Evolutionary conservation across 192 early-diverging fungal genomes (phyloP), one percentile per base, ranked within the genome.

Genomic region (Backusella psychrophila): DNA sequence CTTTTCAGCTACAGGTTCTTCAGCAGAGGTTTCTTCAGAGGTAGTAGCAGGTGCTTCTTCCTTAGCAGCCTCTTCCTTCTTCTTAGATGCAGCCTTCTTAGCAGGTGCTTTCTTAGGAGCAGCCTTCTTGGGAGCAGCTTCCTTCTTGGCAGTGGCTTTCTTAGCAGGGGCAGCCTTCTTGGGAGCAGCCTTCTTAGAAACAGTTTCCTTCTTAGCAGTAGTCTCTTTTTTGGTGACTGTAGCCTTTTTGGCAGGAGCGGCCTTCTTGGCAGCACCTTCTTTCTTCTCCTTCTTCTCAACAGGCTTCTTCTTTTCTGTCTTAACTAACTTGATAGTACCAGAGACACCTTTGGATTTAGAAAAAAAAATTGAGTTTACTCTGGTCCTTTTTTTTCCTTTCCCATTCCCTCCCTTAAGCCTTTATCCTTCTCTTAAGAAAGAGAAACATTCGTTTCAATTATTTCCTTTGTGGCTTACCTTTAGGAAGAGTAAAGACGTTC

Each of bases 271-370:
- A 52, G 83, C 9, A 12, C 12, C 15, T 7, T 67, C 34, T 15
- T 67, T 67, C 8, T 35, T 35, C 17, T 31, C 80, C 65, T 74
- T 83, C 76, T 87, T 86, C 85, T 87, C 85, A 71, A 75, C 76
- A 21, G 79, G 74, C 66, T 83, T 81, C 73, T 89, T 87, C 83
- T 85, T 80, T 85, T 88, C 69, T 68, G 80, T 77, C 74, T 90
- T 90, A 65, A 81, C 84, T 41, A 94, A 79, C 80, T 94, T 94
- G 79, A 94, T 84, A 35, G 88, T 83, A 35, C 92, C 91, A 78
- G 83, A 86, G 26, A 84, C 74, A 53, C 89, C 81, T 82, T 52
- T 41, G 4, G 21, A 65, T 23, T 49, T 44, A 17, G 21, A 69
- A 38, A 65, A 53, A 33, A 39, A 63, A 33, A 33, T 33, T 8